Conservation (phyloP, 2,329 filamentous ascomycete genomes). For the Botrytis tulipae region DNA sequence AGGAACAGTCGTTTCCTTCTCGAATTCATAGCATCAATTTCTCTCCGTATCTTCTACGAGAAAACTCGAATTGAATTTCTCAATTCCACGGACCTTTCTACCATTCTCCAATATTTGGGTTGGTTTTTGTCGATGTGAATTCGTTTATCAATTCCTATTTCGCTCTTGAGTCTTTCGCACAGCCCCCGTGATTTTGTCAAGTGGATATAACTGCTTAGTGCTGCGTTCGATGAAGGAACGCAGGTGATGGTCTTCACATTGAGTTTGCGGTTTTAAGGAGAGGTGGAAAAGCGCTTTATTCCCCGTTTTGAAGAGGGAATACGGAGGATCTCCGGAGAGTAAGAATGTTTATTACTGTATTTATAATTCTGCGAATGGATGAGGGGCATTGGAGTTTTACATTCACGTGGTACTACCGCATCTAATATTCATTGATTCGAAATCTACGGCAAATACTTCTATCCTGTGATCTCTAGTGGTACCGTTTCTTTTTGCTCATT, state of each 20-base stretch:
- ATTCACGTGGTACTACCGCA: not conserved
- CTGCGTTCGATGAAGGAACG: slow-evolving; percentile 67
- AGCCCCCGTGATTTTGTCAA: slow-evolving; percentile 68
- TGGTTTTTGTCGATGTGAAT: slow-evolving; percentile 65
- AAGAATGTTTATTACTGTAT: not conserved
- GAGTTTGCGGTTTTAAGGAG: slow-evolving; percentile 50
- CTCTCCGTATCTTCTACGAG: slow-evolving; percentile 54
- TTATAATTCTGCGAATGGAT: not conserved
- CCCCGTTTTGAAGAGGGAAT: slow-evolving; percentile 36
- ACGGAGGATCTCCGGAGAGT: not conserved
- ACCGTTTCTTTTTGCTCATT: not conserved
- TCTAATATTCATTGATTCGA: not conserved
- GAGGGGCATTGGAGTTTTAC: rapidly evolving
- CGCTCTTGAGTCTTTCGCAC: slow-evolving; percentile 65
- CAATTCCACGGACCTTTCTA: slow-evolving; percentile 64
- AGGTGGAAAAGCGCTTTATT: slow-evolving; percentile 30
- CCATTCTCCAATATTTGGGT: slow-evolving; percentile 63
- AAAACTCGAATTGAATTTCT: slow-evolving; percentile 60
- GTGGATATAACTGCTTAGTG: slow-evolving; percentile 76
- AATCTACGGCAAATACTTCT: not conserved
- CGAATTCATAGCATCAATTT: not conserved
- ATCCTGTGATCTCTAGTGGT: not conserved
- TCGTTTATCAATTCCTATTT: slow-evolving; percentile 71
- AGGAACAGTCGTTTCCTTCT: too few species aligned
- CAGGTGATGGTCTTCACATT: slow-evolving; percentile 65